These are phyloP conservation scores for Aphanocladium album DNA, from an alignment of 2,329 filamentous ascomycete genomes.

Conservation along the genomic window DNA sequence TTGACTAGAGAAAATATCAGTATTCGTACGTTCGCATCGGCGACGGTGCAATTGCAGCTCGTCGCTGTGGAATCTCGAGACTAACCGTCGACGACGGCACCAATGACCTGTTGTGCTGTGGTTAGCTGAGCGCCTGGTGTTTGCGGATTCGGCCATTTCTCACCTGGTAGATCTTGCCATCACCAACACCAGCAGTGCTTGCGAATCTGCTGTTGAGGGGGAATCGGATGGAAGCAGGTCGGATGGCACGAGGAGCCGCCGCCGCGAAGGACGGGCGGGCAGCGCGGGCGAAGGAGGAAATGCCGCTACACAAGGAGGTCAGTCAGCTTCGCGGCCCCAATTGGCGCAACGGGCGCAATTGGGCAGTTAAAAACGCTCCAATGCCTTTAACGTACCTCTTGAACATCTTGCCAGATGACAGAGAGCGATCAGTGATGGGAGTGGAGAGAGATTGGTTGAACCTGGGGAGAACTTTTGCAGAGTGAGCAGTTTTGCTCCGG, in stretches of 20 bases:
- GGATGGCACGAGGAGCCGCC: conserved; percentile 50
- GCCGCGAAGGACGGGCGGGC: conserved; percentile 57
- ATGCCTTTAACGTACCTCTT: conserved; percentile 61
- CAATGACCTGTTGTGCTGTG: conserved; percentile 77
- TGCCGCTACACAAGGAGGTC: conserved; percentile 48
- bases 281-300: conserved; percentile 60
- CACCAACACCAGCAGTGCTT: conserved; percentile 52
- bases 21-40: conserved; percentile 14
- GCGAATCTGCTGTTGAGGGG: conserved; percentile 54
- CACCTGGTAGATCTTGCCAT: conserved; percentile 67
- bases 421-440: conserved; percentile 57
- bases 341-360: conserved; percentile 29
- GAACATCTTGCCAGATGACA: conserved; percentile 72
- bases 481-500: conserved; percentile 45
- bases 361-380: conserved; percentile 23
- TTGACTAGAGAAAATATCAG: conserved; percentile 63
- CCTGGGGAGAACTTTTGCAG: conserved; percentile 45
- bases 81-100: conserved; percentile 98
- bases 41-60: conserved; percentile 10
- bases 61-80: conserved; percentile 24
- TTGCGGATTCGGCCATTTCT: conserved; percentile 23
- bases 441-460: conserved; percentile 52
- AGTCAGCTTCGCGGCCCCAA: conserved; percentile 32
- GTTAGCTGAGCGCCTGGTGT: conserved; percentile 25
- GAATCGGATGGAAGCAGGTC: conserved; percentile 51